Conservation (phyloP, 495 filamentous ascomycete species). For the Podospora conica region DNA sequence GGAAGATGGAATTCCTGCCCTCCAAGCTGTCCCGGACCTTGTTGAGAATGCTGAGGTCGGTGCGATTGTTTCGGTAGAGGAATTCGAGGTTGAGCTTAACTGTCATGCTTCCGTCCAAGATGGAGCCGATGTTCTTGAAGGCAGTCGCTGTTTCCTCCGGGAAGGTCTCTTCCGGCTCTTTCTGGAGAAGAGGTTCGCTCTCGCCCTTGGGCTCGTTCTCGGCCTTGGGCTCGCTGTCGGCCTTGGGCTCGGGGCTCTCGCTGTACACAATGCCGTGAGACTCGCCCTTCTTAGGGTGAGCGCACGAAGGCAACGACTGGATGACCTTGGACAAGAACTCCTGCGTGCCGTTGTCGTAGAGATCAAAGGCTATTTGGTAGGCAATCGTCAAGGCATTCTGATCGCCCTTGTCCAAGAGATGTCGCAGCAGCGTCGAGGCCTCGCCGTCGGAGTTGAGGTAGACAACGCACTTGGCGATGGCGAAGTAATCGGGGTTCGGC, state of each 20-base stretch:
- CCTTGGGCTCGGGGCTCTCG: conserved; percentile 44
- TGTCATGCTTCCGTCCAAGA: conserved; percentile 82
- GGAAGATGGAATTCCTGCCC: conserved; percentile 95
- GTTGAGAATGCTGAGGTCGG: conserved; percentile 76
- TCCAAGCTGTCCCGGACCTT: conserved; percentile 94
- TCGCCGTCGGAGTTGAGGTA: conserved; percentile 89
- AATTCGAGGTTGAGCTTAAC: conserved; percentile 95
- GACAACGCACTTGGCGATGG: conserved; percentile 96
- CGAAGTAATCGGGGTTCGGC: conserved; percentile 89
- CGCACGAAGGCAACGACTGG: conserved; percentile 61
- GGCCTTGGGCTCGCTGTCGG: conserved; percentile 43
- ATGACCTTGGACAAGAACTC: conserved; percentile 91
- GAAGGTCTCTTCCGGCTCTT: conserved; percentile 33
- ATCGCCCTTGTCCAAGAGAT: conserved; percentile 75
- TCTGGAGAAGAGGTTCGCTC: conserved; percentile 40
- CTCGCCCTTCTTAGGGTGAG: conserved; percentile 47
- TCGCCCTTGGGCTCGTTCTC: conserved; percentile 45
- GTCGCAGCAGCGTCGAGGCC: conserved; percentile 79
- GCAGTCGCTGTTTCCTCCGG: conserved; percentile 49
- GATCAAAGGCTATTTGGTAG: conserved; percentile 96
- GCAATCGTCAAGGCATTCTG: conserved; percentile 71
- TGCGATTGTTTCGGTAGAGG: conserved; percentile 88
- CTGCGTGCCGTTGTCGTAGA: conserved; percentile 97
- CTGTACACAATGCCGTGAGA: too few species aligned
- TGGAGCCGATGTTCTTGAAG: conserved; percentile 74